A percentile compares a stretch with the other conserved stretches of the same genome.
Conservation (phyloP, 192 early-diverging fungal species). For the Entomortierella parvispora region DNA sequence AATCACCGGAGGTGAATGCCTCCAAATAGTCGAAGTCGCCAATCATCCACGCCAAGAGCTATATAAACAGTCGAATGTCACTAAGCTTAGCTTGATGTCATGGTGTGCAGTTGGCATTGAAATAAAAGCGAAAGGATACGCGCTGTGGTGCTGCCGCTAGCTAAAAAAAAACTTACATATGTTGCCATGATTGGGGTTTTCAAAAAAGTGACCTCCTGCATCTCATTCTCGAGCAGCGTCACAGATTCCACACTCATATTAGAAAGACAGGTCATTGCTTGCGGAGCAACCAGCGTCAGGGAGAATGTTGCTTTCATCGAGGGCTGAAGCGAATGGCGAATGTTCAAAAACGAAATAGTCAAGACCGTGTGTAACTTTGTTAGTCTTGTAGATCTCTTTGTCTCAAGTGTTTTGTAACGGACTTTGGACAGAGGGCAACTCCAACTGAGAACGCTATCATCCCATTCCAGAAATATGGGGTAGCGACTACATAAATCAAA, state of each 20-base stretch:
- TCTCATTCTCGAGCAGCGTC: slow-evolving; percentile 14
- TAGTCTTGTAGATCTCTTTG: no score
- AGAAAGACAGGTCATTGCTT: slow-evolving; percentile 56
- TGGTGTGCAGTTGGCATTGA: neutral
- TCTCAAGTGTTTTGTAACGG: no score
- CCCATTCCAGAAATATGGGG: no score
- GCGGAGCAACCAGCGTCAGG: slow-evolving; percentile 56
- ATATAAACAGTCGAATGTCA: slow-evolving; percentile 13
- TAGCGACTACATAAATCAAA: neutral
- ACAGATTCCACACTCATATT: slow-evolving; percentile 58
- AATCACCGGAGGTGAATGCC: slow-evolving; percentile 38
- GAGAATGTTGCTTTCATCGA: slow-evolving; percentile 65
- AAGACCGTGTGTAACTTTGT: neutral
- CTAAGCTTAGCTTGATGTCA: no score
- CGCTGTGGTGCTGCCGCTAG: neutral
- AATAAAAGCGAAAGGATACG: neutral
- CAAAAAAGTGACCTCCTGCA: slow-evolving; percentile 43
- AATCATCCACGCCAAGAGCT: slow-evolving; percentile 67
- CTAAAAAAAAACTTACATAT: slow-evolving; percentile 23
- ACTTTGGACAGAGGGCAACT: no score
- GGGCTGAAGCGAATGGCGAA: slow-evolving; percentile 40
- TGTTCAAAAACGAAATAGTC: neutral
- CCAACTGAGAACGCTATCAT: no score
- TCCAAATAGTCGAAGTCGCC: slow-evolving; percentile 59
- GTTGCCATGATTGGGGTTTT: slow-evolving; percentile 52